Evolutionary conservation across 2,329 filamentous ascomycete genomes (phyloP), one percentile per base, ranked within the genome.

Genomic region (Calonectria pseudoreteaudii): DNA sequence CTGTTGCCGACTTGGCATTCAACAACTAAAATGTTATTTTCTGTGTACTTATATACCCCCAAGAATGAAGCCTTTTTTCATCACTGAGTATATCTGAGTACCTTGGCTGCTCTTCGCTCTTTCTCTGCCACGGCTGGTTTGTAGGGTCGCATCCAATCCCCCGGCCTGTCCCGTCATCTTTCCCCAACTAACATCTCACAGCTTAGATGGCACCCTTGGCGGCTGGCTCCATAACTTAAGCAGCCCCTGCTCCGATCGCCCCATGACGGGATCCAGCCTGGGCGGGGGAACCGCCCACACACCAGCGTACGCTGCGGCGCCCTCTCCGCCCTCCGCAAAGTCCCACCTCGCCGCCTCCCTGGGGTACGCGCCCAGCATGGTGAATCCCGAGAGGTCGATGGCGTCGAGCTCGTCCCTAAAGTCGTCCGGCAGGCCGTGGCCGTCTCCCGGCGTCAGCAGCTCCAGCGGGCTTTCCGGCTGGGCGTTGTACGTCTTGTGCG

Each of bases 401-500:
- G 77, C 76, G 8, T 77, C 77, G 62, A 89, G 79, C n/a, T 82
- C 84, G 31, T 79, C 79, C 64, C 80, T 78, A 31, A 80, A 77
- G 68, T 86, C 81, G 81, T 80, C 38, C 84, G 82, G 14, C 34
- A 69, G 23, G 6, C 79, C 81, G 75, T 84, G 83, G 1, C 81
- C 85, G 36, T 85, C 81, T 0, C 87, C 87, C 0, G 89, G 88
- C 41, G 86, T 86, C 68, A 89, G 74, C 28, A 89, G 64, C 53
- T 75, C 69, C 53, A 82, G 77, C 5, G 74, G 79, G 0, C 80
- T 82, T 11, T 76, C 75, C 0, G 88, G 87, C 11, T 67, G 78
- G 0, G 88, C 83, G 38, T 87, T 76, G 74, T 86, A 86, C 0
- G 88, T 90, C 81, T 91, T 91, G 77, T 91, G 90, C 13, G 88